Evolutionary conservation across 2,329 filamentous ascomycete species (phyloP), one percentile per base, ranked within the genome.

Genomic region (Xylaria sp.): DNA sequence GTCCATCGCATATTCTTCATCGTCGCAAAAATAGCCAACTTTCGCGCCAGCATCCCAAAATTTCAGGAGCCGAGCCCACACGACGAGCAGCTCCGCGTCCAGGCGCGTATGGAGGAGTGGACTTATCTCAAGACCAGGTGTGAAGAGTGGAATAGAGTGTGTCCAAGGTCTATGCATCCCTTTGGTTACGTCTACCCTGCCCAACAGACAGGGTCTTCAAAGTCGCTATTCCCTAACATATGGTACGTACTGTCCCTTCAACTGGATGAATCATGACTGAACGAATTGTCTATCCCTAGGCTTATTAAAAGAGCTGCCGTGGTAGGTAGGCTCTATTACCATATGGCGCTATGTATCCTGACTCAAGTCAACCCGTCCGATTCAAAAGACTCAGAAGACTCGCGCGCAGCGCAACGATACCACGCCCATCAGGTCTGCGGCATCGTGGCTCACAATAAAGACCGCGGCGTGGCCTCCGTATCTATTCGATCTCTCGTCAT

Each of bases 1-100:
- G 92, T 94, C 20, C 92, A 97, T 77, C 89, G 93, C 34, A 97
- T 97, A 71, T 84, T 98, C 48, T 97, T 94, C 81, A 91, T 97
- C 72, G 87, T 97, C 58, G 94, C 92, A 57, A 97, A 94, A 78
- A 89, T 97, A 58, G 89, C 91, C 73, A 96, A 97, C 80, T 97
- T 97, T 79, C 89, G 93, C 48, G 91, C 92, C 15, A 89, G 88
- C 18, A 88, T 90, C 34, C 87, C 90, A 1, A 85, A 87, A 20
- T 88, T 88, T 67, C 86, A 89, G 66, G 86, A 90, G 52, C 79
- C 85, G 1, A 88, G 86, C 52, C 84, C 87, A 7, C 87, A 89
- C 66, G 88, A 89, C 51, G 88, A 93, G 76, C 88, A 92, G 69
- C 82, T 88, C 18, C 85, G 89, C 59, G 78, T 90, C 34, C 89